These are phyloP conservation scores for Trichophyton rubrum DNA, from an alignment of 2,329 filamentous ascomycete genomes.

Conservation along the genomic window DNA sequence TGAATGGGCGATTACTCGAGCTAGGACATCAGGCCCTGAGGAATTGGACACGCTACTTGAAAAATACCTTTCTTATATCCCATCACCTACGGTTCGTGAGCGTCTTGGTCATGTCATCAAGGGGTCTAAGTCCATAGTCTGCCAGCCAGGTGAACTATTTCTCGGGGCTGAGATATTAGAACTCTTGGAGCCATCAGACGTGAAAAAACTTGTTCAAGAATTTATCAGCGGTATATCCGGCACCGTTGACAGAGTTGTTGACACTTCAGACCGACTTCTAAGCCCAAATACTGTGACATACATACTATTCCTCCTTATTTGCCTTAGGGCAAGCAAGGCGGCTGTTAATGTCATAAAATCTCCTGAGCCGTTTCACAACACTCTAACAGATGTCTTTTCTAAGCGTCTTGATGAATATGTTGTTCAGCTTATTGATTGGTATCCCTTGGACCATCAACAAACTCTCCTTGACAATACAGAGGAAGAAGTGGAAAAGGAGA, in stretches of 20 bases:
- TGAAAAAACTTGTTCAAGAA: conserved; percentile 17
- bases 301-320: conserved; percentile 24
- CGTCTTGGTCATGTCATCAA: conserved; percentile 20
- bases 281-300: conserved; percentile 20
- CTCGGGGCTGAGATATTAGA: conserved; percentile 21
- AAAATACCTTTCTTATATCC: conserved; percentile 22
- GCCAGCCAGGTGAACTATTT: conserved; percentile 28
- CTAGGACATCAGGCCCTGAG: conserved; percentile 20
- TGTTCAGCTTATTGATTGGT: background rate
- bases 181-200: conserved; percentile 19
- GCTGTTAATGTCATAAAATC: too few relatives aligned
- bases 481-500: background rate
- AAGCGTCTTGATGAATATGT: background rate
- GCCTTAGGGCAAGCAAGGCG: conserved; percentile 14
- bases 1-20: conserved; percentile 27
- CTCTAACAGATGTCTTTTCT: background rate
- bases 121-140: conserved; percentile 23
- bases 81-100: conserved; percentile 13
- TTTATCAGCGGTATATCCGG: conserved; percentile 19
- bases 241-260: conserved; percentile 12
- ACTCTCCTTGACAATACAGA: background rate
- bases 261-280: conserved; percentile 9
- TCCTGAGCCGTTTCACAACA: too few relatives aligned
- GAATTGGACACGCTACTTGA: conserved; percentile 21
- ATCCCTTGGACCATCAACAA: background rate